Evolutionary conservation across 176 grass and related monocot species (phyloP), one percentile per base, ranked within the genome.

Genomic region (Urochloa ruziziensis): DNA sequence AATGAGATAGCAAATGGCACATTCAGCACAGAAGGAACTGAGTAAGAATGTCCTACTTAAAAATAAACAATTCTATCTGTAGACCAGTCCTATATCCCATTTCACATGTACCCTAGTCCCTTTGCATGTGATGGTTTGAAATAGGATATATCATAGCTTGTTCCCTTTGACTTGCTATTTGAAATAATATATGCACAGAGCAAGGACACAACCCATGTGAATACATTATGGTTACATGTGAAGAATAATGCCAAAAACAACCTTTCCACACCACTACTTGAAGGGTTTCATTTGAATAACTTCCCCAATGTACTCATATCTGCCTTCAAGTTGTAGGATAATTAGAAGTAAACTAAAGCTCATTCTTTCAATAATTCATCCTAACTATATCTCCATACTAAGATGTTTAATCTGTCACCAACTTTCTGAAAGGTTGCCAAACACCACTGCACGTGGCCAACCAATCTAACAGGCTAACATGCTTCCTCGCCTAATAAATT

Each of bases 101-200:
- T 44, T 64, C 48, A 58, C 63, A 89, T 28, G 48, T 58, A 75
- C 11, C 42, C 54, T 69, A 52, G 34, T 79, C 27, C 70, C 57
- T 84, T 34, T 37, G 59, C 44, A 74, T 74, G 15, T 74, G 52
- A 52, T 34, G 82, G 81, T 71, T 86, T 75, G 29, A 87, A 89
- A 47, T 86, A 59, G 82, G 85, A 83, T 68, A 68, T 69, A 79
- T 5, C n/a, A 79, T 57, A 57, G 24, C 33, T 39, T 58, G 16
- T 59, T 80, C 24, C 28, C 63, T 69, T 85, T 46, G 75, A 74
- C 46, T 75, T 58, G 15, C 29, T 37, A 46, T 66, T 85, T 80
- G 36, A 88, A 89, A 52, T 80, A 48, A 85, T 87, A 82, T 87
- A 40, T 40, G 80, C 16, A 59, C 51, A 77, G 39, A 74, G 12